Evolutionary conservation across 176 grass and related monocot species (phyloP).

Genomic region (Aegilops umbellulata): DNA sequence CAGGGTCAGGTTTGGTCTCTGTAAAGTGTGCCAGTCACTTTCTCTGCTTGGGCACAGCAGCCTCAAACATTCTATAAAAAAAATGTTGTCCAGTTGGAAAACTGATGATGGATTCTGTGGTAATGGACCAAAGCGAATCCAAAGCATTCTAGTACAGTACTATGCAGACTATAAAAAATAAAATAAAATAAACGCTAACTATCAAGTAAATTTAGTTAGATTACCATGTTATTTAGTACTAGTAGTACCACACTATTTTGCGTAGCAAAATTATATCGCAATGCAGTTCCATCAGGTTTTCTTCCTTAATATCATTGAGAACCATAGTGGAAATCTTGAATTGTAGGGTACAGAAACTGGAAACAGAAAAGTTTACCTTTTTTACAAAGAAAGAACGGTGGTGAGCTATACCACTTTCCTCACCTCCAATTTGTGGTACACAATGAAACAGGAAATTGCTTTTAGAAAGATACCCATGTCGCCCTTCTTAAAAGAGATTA

Average conservation of each 20-base stretch:
- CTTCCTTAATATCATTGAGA: too few species aligned
- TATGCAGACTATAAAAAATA: not conserved
- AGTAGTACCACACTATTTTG: too few species aligned
- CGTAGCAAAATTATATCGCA: too few species aligned
- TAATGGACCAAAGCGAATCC: not conserved
- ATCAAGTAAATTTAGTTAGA: not conserved
- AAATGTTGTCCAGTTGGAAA: too few species aligned
- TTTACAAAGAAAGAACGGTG: too few species aligned
- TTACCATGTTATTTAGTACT: too few species aligned
- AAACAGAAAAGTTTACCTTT: too few species aligned
- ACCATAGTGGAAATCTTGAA: too few species aligned
- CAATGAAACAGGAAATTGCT: not conserved
- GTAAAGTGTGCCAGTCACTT: not conserved
- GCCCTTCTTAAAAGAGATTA: not conserved
- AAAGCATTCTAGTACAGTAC: not conserved
- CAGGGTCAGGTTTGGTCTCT: not conserved
- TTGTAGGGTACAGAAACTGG: too few species aligned
- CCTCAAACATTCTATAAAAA: not conserved
- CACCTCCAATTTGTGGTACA: not conserved
- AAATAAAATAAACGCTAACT: not conserved
- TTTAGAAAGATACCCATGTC: not conserved
- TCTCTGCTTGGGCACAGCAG: constrained; percentile 10
- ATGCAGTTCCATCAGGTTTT: too few species aligned
- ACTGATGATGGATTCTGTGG: not conserved
- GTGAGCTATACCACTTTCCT: too few species aligned